Conservation (phyloP, 768 basidiomycete genomes). For the Suillus luteus region DNA sequence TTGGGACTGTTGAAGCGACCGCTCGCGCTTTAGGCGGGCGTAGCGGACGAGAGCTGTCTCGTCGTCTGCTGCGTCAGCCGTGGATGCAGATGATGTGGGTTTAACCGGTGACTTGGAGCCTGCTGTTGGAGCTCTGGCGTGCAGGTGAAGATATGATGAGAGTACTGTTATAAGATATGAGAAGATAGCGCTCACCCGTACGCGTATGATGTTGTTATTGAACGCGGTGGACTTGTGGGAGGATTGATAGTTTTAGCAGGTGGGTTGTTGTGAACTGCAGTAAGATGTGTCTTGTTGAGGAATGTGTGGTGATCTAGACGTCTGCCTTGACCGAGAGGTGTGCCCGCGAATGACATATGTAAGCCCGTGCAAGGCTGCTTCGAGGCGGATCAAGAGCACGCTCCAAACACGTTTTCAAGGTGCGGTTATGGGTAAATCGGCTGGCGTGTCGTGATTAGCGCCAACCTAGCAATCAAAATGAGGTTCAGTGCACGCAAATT, state of each 20-base stretch:
- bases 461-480: background rate
- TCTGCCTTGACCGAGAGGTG: constrained; percentile 83
- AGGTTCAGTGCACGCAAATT: background rate
- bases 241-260: constrained; percentile 29
- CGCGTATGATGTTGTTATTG: constrained; percentile 63
- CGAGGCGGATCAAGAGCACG: constrained; percentile 14
- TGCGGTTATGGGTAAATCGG: constrained; percentile 9
- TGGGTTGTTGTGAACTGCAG: constrained; percentile 33
- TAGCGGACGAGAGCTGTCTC: constrained; percentile 49
- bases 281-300: constrained; percentile 55
- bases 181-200: constrained; percentile 56
- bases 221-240: constrained; percentile 39
- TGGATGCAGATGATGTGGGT: constrained; percentile 41
- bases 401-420: constrained; percentile 18
- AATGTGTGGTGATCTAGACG: constrained; percentile 82
- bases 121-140: constrained; percentile 54
- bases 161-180: constrained; percentile 19
- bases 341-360: constrained; percentile 81
- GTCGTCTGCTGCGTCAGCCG: constrained; percentile 44
- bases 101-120: constrained; percentile 63
- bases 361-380: constrained; percentile 33
- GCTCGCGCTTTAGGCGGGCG: constrained; percentile 49
- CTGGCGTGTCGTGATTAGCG: background rate
- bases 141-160: constrained; percentile 21
- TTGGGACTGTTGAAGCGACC: constrained; percentile 26